A percentile compares a stretch with the other conserved stretches of the same genome.
phyloP scores from a whole-genome alignment of 129 eudicot species.

The Logfia minima region DNA sequence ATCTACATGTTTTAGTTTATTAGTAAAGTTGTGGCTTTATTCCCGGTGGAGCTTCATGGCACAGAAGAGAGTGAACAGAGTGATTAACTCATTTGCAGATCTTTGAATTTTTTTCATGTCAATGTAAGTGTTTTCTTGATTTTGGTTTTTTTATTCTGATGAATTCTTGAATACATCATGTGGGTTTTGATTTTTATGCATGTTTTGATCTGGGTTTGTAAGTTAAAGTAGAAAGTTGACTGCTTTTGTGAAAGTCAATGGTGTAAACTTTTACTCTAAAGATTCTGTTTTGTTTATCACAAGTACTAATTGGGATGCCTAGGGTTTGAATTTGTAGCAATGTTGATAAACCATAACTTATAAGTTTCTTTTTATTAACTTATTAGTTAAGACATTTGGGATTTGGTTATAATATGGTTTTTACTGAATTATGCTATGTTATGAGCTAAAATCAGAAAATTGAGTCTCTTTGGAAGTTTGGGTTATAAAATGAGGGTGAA shows the following conservation, averaged over 20 bases:
- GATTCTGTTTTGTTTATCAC: slow-evolving; percentile 7
- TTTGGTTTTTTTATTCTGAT: slow-evolving; percentile 6
- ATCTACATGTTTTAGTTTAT: background rate
- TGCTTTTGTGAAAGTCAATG: slow-evolving; percentile 26
- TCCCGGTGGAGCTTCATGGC: background rate
- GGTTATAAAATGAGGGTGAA: slow-evolving; percentile 11
- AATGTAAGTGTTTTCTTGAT: background rate
- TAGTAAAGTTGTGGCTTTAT: background rate
- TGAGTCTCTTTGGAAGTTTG: background rate
- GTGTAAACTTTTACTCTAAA: background rate
- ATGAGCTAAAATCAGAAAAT: slow-evolving; percentile 11
- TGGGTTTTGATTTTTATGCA: slow-evolving; percentile 32
- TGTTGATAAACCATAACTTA: slow-evolving; percentile 11
- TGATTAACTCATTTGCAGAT: background rate
- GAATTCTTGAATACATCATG: slow-evolving; percentile 11
- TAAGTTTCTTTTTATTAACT: background rate
- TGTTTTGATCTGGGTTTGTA: slow-evolving; percentile 21
- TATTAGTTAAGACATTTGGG: background rate
- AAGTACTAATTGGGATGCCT: background rate
- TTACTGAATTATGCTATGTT: slow-evolving; percentile 2
- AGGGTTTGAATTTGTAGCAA: background rate
- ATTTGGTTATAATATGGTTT: background rate
- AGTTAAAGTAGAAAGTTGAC: slow-evolving; percentile 17
- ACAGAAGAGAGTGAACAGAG: background rate
- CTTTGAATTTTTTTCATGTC: background rate